Base-by-base conservation (phyloP, 768 basidiomycete genomes). In the Mycena rosella region DNA sequence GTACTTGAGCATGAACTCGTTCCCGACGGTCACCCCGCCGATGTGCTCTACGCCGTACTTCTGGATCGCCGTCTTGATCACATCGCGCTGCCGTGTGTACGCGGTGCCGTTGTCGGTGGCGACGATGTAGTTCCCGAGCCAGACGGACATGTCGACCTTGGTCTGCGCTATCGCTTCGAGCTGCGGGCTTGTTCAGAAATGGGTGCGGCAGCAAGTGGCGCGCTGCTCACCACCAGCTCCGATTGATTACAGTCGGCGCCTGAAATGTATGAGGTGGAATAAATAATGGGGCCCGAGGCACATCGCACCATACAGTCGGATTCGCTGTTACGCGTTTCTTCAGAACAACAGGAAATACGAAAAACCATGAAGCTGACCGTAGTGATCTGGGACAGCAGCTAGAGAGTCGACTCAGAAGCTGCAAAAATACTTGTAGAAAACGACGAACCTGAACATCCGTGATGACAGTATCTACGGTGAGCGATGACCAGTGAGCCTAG, bases 81-180 rank as follows among this genome's bases (percentile, higher is more conserved):
- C 78, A 67, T 86, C 85, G 24, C 86, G 87, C 78, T 99, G 97
- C 42, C 92, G 87, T 0, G 77, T 56, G 76, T 96, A 98, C 4
- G 94, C 91, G 0, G 86, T 81, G 26, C 85, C 82, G 42, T 88
- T 86, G 78, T 95, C 93, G 5, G 85, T 87, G 38, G 87, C 75
- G 14, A 86, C 72, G 24, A 84, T 84, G 75, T 92, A 95, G 74
- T 90, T 94, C 29, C 89, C 93, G 24, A 94, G 83, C 77, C 82
- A 96, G 7, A 96, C 93, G 5, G 79, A 84, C 88, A 98, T 86
- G 78, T 97, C 84, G 42, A 95, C 93, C 79, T 96, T 94, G 38
- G 96, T 98, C 66, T 89, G 89, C 73, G 91, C 85, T 73, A 99
- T 96, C 20, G 96, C 97, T 71, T 96, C 93, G 32, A 99, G 86